A percentile compares a stretch with the other conserved stretches of the same genome.
phyloP scores from a whole-genome alignment of 208 protist genomes.

The Leishmania mexicana region DNA sequence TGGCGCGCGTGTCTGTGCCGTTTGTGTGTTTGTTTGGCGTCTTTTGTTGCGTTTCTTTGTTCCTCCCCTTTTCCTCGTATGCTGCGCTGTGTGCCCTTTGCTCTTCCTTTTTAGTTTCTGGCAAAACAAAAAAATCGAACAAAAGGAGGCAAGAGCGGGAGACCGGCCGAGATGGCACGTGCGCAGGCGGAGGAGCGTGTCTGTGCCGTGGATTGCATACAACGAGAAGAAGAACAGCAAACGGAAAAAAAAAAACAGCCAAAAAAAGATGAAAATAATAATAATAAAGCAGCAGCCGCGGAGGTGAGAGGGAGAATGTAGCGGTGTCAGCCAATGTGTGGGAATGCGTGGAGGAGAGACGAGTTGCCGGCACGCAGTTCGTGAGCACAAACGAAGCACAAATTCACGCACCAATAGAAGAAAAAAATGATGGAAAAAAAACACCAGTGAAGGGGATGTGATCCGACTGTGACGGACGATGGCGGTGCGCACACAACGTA shows the following conservation, averaged over 20 bases:
- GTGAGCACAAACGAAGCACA: neutral
- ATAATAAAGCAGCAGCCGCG: neutral
- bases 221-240: conserved; percentile 1
- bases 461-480: conserved; percentile 1
- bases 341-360: neutral
- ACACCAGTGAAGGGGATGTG: neutral
- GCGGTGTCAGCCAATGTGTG: neutral
- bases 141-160: neutral
- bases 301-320: neutral
- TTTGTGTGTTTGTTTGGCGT: neutral
- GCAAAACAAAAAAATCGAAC: neutral
- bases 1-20: neutral
- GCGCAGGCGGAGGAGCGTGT: neutral
- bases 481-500: neutral
- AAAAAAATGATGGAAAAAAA: conserved; percentile 1
- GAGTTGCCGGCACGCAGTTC: neutral
- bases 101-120: too few relatives aligned
- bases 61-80: neutral
- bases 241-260: neutral
- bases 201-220: neutral
- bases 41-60: neutral
- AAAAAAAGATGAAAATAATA: neutral
- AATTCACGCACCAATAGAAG: conserved; percentile 3
- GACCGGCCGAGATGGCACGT: neutral
- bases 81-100: too few relatives aligned